A percentile compares a stretch with the other conserved stretches of the same genome.
These are phyloP conservation scores for Paramecium sexaurelia DNA, from an alignment of 73 alveolate species.

Conservation along the genomic window DNA sequence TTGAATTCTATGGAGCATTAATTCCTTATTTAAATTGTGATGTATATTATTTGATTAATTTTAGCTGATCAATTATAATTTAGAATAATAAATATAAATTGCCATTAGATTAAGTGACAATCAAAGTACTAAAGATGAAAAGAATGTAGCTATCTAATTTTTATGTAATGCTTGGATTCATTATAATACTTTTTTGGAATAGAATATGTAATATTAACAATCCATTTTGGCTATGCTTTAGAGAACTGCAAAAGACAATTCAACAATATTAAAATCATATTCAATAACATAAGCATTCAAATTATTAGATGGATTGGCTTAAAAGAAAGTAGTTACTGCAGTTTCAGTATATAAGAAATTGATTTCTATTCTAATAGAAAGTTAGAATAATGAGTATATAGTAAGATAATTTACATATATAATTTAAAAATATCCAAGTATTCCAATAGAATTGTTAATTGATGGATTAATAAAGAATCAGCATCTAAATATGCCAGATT, in stretches of 20 bases:
- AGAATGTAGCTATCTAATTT: background rate
- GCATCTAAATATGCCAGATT: background rate
- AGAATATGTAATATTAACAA: slow-evolving; percentile 27
- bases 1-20: slow-evolving; percentile 18
- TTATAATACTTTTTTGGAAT: slow-evolving; percentile 22
- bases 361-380: background rate
- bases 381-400: slow-evolving; percentile 15
- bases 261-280: background rate
- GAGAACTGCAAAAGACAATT: slow-evolving; percentile 16
- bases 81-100: background rate
- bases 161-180: slow-evolving; percentile 40
- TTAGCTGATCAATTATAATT: slow-evolving; percentile 17
- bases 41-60: background rate
- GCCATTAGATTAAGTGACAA: background rate
- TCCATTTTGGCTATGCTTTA: background rate
- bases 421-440: slow-evolving; percentile 30
- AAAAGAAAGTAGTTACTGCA: background rate
- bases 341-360: slow-evolving; percentile 11
- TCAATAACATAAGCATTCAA: background rate
- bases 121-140: slow-evolving; percentile 37
- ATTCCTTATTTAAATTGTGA: slow-evolving; percentile 4
- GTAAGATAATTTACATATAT: slow-evolving; percentile 28
- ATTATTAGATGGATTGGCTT: slow-evolving; percentile 12
- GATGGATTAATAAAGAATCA: slow-evolving; percentile 31
- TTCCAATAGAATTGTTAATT: slow-evolving; percentile 10